Conservation (phyloP, 129 eudicot genomes). For the Centaurea solstitialis region DNA sequence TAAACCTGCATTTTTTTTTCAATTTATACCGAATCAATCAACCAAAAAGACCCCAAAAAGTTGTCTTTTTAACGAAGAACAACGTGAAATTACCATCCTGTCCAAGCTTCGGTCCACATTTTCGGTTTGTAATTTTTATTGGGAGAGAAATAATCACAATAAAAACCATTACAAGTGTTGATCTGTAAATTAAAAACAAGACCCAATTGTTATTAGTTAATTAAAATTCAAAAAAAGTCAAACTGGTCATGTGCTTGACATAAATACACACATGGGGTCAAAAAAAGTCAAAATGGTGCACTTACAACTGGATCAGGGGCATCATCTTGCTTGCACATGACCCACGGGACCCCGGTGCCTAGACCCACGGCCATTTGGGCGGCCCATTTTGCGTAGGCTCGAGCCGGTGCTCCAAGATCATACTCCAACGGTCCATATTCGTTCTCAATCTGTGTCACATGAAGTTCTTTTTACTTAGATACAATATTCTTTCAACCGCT, state of each 20-base stretch:
- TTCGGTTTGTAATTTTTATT: conserved; percentile 90
- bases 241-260: conserved; percentile 15
- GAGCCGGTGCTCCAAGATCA: conserved; percentile 80
- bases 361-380: conserved; percentile 94
- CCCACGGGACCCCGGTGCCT: conserved; percentile 97
- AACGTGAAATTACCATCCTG: conserved; percentile 73
- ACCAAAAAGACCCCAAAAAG: not conserved
- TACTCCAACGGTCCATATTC: conserved; percentile 97
- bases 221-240: not conserved
- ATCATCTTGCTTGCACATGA: conserved; percentile 99
- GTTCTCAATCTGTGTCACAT: conserved; percentile 79
- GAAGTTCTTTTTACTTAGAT: not conserved
- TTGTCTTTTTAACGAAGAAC: not conserved
- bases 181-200: conserved; percentile 51
- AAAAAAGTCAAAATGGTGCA: conserved; percentile 23
- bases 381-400: conserved; percentile 88
- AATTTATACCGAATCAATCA: not conserved
- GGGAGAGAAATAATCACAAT: conserved; percentile 97
- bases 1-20: conserved; percentile 55
- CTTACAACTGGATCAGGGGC: conserved; percentile 99
- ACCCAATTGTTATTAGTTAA: not conserved
- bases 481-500: not conserved
- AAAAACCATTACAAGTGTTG: conserved; percentile 95
- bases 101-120: conserved; percentile 99
- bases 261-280: conserved; percentile 15